Percentiles rank a stretch among this genome's conserved stretches.
These are phyloP conservation scores for Catharanthus roseus DNA, from an alignment of 257 asterid species.

Conservation along the genomic window DNA sequence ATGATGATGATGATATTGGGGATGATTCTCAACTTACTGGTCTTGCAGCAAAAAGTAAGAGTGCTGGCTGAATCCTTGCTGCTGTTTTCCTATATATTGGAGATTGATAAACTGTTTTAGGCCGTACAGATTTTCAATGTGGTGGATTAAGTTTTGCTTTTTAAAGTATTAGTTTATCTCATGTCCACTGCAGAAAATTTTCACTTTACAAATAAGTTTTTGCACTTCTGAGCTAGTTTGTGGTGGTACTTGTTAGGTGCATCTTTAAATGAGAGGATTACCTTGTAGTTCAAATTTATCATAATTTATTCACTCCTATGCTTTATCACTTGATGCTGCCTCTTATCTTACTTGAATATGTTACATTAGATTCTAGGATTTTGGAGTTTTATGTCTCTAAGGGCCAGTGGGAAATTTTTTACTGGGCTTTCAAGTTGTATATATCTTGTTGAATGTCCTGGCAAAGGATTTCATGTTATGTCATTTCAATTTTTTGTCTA, in stretches of 20 bases:
- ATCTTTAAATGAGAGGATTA: not conserved
- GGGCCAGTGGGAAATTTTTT: not conserved
- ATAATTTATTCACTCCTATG: not conserved
- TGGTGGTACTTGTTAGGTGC: not conserved
- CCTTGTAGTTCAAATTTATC: not conserved
- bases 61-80: conserved; percentile 11
- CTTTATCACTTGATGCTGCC: not conserved
- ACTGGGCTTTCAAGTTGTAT: not conserved
- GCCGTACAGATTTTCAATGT: not conserved
- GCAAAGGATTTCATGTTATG: conserved; percentile 1
- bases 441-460: not conserved
- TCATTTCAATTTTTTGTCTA: conserved; percentile 13
- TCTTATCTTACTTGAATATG: not conserved
- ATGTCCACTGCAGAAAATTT: not conserved
- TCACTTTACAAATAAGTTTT: not conserved
- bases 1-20: conserved; percentile 19
- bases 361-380: not conserved
- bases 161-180: not conserved
- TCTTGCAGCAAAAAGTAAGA: conserved; percentile 69
- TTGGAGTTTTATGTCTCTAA: not conserved
- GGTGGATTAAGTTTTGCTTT: not conserved
- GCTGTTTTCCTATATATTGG: not conserved
- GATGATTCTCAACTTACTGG: conserved; percentile 57
- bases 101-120: not conserved
- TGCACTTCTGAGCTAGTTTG: not conserved